Conservation (phyloP, 2,329 filamentous ascomycete genomes). For the Hypoxylon sp. region DNA sequence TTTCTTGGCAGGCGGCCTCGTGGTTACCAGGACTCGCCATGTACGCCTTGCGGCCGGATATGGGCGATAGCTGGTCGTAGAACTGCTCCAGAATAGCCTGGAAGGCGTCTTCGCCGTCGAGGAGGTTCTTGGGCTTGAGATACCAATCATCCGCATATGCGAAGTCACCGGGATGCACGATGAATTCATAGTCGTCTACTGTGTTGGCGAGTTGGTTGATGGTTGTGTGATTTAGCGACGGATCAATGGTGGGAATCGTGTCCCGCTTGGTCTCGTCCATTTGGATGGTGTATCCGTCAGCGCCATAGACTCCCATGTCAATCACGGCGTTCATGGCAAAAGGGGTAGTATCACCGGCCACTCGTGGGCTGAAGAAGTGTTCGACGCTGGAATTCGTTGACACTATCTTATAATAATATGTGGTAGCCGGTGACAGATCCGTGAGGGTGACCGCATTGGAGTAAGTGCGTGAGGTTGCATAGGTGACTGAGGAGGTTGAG, state of each 20-base stretch:
- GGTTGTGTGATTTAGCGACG: slow-evolving; percentile 71
- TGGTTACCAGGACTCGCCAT: slow-evolving; percentile 73
- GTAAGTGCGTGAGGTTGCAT: slow-evolving; percentile 68
- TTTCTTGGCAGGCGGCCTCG: slow-evolving; percentile 68
- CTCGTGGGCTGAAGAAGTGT: slow-evolving; percentile 68
- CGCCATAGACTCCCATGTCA: slow-evolving; percentile 69
- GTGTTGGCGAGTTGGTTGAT: slow-evolving; percentile 68
- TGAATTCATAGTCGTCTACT: slow-evolving; percentile 69
- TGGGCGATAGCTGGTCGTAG: slow-evolving; percentile 68
- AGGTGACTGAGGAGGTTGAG: slow-evolving; percentile 64
- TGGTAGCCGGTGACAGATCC: slow-evolving; percentile 65
- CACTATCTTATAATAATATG: slow-evolving; percentile 73
- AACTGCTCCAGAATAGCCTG: slow-evolving; percentile 71
- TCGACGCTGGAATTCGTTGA: slow-evolving; percentile 69
- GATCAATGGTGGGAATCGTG: slow-evolving; percentile 64
- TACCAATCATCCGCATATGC: slow-evolving; percentile 73
- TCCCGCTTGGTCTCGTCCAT: slow-evolving; percentile 63
- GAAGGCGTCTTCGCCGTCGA: slow-evolving; percentile 67
- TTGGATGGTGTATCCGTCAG: slow-evolving; percentile 66
- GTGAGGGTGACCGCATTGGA: slow-evolving; percentile 65
- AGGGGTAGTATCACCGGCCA: slow-evolving; percentile 67
- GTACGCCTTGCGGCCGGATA: slow-evolving; percentile 69
- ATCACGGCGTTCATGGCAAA: slow-evolving; percentile 69
- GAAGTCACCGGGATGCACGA: slow-evolving; percentile 69
- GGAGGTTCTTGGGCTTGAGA: slow-evolving; percentile 61